These are phyloP conservation scores for Geotrichum citri-aurantii DNA, from an alignment of 1,139 yeast genomes.

Conservation along the genomic window DNA sequence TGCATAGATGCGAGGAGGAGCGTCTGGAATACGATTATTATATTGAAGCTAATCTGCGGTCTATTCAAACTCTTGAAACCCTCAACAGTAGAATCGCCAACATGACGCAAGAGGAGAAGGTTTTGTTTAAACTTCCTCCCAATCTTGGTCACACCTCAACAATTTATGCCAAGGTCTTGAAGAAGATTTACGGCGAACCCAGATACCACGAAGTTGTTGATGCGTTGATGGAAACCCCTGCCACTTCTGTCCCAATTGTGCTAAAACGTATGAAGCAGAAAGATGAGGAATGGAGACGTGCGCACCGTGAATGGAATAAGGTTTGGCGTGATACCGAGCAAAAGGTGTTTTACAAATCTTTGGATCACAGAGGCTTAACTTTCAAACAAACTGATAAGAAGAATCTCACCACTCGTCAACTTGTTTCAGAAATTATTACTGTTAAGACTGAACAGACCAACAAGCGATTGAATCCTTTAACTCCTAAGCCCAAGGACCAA, in stretches of 20 bases:
- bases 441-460: conserved; percentile 83
- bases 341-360: conserved; percentile 84
- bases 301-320: conserved; percentile 98
- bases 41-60: conserved; percentile 90
- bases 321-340: conserved; percentile 99
- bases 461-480: conserved; percentile 76
- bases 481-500: conserved; percentile 84
- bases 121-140: conserved; percentile 77
- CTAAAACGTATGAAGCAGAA: conserved; percentile 89
- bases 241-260: conserved; percentile 90
- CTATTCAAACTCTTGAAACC: conserved; percentile 92
- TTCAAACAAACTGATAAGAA: conserved; percentile 96
- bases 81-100: conserved; percentile 90
- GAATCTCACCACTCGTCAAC: conserved; percentile 78
- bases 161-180: conserved; percentile 85
- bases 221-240: conserved; percentile 91
- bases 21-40: conserved; percentile 94
- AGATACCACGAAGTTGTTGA: conserved; percentile 95
- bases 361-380: conserved; percentile 92
- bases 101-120: conserved; percentile 88
- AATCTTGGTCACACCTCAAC: conserved; percentile 86
- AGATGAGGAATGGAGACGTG: conserved; percentile 98
- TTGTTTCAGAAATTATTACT: conserved; percentile 86
- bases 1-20: conserved; percentile 94
- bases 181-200: conserved; percentile 89